These are phyloP conservation scores for Boletus coccyginus DNA, from an alignment of 768 basidiomycete genomes.

Conservation along the genomic window DNA sequence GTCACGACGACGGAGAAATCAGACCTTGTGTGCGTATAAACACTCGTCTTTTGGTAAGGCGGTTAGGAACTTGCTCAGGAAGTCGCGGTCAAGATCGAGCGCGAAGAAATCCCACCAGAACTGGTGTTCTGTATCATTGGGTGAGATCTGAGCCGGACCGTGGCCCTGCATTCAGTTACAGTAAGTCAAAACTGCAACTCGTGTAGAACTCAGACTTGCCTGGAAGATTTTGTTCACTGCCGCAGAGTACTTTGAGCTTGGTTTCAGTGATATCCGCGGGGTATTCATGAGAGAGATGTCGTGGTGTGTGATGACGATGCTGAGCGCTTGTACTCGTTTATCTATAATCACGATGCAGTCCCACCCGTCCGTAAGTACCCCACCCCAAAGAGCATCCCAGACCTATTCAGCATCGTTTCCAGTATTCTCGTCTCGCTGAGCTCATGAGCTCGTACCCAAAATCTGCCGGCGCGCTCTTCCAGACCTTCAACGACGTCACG, in stretches of 20 bases:
- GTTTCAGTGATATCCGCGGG: slow-evolving; percentile 13
- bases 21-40: slow-evolving; percentile 50
- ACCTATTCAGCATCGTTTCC: slow-evolving; percentile 2
- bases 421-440: slow-evolving; percentile 49
- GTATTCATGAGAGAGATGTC: slow-evolving; percentile 13
- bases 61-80: slow-evolving; percentile 40
- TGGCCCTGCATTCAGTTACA: slow-evolving; percentile 35
- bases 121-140: slow-evolving; percentile 40
- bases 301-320: background rate
- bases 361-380: slow-evolving; percentile 24
- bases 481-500: slow-evolving; percentile 72
- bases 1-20: background rate
- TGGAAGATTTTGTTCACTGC: slow-evolving; percentile 50
- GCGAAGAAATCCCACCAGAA: slow-evolving; percentile 56
- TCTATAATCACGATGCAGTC: slow-evolving; percentile 15
- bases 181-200: background rate
- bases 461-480: slow-evolving; percentile 60
- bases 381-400: background rate
- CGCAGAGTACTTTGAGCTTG: slow-evolving; percentile 47
- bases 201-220: slow-evolving; percentile 18
- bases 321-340: background rate
- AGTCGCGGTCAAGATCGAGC: slow-evolving; percentile 50
- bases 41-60: slow-evolving; percentile 48
- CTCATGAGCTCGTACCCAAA: slow-evolving; percentile 60
- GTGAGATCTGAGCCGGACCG: slow-evolving; percentile 41